phyloP scores from a whole-genome alignment of 2,329 filamentous ascomycete genomes.

The Hirsutella thompsonii region DNA sequence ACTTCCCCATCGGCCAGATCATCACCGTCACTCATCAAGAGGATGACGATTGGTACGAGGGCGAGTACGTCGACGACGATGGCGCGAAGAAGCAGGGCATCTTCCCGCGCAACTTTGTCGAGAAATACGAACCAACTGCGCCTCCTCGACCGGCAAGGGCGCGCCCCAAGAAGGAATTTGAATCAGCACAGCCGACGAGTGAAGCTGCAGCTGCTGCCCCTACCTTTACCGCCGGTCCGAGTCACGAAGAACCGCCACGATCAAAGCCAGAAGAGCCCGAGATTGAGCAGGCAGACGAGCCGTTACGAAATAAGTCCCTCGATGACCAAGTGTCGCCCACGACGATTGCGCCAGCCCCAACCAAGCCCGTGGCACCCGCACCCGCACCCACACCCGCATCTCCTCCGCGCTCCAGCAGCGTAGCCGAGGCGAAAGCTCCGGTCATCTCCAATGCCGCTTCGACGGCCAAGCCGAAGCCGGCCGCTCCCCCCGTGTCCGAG shows the following conservation, averaged over 20 bases:
- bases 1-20: constrained; percentile 72
- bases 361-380: constrained; percentile 18
- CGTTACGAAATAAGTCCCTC: constrained; percentile 17
- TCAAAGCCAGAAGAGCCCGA: constrained; percentile 19
- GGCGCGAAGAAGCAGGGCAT: constrained; percentile 72
- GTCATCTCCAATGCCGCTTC: constrained; percentile 16
- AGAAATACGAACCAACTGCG: constrained; percentile 83
- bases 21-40: constrained; percentile 90
- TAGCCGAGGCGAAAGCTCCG: constrained; percentile 24
- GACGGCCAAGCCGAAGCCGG: constrained; percentile 25
- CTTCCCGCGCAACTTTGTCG: constrained; percentile 94
- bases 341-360: constrained; percentile 11
- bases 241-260: constrained; percentile 14
- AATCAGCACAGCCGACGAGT: constrained; percentile 22
- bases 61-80: constrained; percentile 67
- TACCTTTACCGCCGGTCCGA: constrained; percentile 17
- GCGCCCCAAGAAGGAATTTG: constrained; percentile 48
- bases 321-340: constrained; percentile 20
- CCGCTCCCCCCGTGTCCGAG: constrained; percentile 54
- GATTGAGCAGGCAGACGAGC: constrained; percentile 9
- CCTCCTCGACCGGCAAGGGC: constrained; percentile 73
- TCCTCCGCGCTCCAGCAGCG: constrained; percentile 19
- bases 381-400: constrained; percentile 7
- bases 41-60: constrained; percentile 86
- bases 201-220: constrained; percentile 19